Evolutionary conservation across 1,139 yeast species (phyloP).

Genomic region (Suhomyces terraborum): DNA sequence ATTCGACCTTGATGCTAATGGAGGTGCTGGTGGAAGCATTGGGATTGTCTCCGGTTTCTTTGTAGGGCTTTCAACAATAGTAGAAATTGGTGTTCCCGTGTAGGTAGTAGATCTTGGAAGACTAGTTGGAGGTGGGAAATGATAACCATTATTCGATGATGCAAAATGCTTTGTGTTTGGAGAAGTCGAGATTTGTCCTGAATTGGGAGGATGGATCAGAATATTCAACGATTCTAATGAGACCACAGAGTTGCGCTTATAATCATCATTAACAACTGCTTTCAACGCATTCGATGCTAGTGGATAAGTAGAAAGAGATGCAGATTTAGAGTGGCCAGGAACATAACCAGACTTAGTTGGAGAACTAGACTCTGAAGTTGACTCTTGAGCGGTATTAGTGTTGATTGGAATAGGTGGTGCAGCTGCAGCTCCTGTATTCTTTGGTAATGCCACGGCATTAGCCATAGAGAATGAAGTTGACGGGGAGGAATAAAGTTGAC

Average conservation of each 20-base stretch:
- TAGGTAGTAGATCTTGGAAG: conserved; percentile 47
- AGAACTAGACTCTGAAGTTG: conserved; percentile 15
- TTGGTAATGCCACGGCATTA: conserved; percentile 42
- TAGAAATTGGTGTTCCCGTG: conserved; percentile 42
- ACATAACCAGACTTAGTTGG: conserved; percentile 25
- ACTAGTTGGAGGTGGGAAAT: conserved; percentile 20
- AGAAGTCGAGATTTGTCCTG: conserved; percentile 6
- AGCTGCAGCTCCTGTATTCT: conserved; percentile 8
- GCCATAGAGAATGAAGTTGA: conserved; percentile 57
- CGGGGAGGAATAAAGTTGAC: conserved; percentile 50
- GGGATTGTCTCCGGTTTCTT: conserved; percentile 19
- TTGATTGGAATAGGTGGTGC: conserved; percentile 5
- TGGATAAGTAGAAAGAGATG: conserved; percentile 39
- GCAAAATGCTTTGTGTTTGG: conserved; percentile 12
- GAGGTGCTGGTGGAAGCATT: conserved; percentile 15
- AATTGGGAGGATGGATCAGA: conserved; percentile 9
- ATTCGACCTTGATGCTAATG: conserved; percentile 17
- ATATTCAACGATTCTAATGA: conserved; percentile 21
- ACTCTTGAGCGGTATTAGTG: conserved; percentile 6
- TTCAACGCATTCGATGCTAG: conserved; percentile 67
- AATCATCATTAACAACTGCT: conserved; percentile 57
- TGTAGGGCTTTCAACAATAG: conserved; percentile 51
- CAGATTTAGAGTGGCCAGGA: conserved; percentile 40
- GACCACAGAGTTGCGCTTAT: conserved; percentile 24
- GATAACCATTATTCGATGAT: conserved; percentile 11